Conservation (phyloP, 1,139 yeast genomes). For the Yamadazyma blattariae region DNA sequence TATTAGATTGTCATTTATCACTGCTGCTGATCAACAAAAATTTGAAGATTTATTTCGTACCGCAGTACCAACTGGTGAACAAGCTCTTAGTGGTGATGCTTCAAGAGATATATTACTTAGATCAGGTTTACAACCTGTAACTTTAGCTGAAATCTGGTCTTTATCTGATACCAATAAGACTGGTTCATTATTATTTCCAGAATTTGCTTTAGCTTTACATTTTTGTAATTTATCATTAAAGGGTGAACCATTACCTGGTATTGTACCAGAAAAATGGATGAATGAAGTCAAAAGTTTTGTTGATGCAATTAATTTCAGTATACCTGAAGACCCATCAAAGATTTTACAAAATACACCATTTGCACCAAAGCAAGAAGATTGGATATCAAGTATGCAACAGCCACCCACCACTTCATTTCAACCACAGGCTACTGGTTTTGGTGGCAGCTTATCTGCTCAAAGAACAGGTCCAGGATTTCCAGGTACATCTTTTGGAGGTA, state of each 20-base stretch:
- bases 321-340: slow-evolving; percentile 57
- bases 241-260: slow-evolving; percentile 74
- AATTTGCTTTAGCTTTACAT: slow-evolving; percentile 90
- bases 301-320: slow-evolving; percentile 79
- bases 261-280: slow-evolving; percentile 66
- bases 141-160: slow-evolving; percentile 87
- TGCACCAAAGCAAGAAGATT: slow-evolving; percentile 31
- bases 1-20: slow-evolving; percentile 77
- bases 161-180: slow-evolving; percentile 84
- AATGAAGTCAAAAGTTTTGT: slow-evolving; percentile 87
- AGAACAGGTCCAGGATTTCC: slow-evolving; percentile 4
- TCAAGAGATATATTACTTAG: slow-evolving; percentile 80
- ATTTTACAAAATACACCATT: slow-evolving; percentile 48
- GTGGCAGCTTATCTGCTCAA: slow-evolving; percentile 5
- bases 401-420: slow-evolving; percentile 28
- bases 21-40: slow-evolving; percentile 80
- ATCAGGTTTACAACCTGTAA: slow-evolving; percentile 73
- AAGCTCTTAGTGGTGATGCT: slow-evolving; percentile 69
- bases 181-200: slow-evolving; percentile 86
- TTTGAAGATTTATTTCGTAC: slow-evolving; percentile 80
- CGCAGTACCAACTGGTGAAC: slow-evolving; percentile 75
- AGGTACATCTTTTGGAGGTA: slow-evolving; percentile 2
- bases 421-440: slow-evolving; percentile 28
- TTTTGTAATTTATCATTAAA: slow-evolving; percentile 75
- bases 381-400: slow-evolving; percentile 26